Conservation (phyloP, 192 early-diverging fungal species). For the Entomortierella lignicola region DNA sequence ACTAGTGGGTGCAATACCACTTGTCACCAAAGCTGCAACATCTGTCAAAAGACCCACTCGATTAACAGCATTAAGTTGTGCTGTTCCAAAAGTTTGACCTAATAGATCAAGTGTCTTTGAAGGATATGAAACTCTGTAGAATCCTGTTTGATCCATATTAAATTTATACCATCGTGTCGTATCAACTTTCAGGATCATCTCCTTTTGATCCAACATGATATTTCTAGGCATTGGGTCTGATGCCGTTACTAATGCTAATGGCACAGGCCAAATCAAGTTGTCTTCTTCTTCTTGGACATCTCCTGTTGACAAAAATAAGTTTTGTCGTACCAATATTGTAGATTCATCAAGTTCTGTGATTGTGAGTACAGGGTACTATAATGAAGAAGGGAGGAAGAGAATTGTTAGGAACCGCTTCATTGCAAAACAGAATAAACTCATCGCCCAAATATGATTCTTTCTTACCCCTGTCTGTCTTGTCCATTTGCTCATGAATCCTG, state of each 20-base stretch:
- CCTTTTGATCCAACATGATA: slow-evolving; percentile 63
- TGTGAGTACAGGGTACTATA: slow-evolving; percentile 45
- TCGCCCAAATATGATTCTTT: neutral
- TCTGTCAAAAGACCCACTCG: slow-evolving; percentile 87
- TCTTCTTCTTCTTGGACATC: slow-evolving; percentile 85
- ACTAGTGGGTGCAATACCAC: slow-evolving; percentile 82
- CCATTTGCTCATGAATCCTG: slow-evolving; percentile 80
- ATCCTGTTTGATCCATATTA: slow-evolving; percentile 82
- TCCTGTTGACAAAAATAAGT: slow-evolving; percentile 87
- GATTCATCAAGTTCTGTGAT: slow-evolving; percentile 42
- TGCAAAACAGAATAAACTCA: neutral
- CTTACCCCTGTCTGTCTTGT: slow-evolving; percentile 83
- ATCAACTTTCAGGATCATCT: slow-evolving; percentile 62
- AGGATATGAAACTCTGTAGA: slow-evolving; percentile 91
- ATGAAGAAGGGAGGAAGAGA: neutral
- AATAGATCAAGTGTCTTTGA: slow-evolving; percentile 61
- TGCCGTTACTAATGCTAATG: slow-evolving; percentile 59
- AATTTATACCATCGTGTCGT: slow-evolving; percentile 81
- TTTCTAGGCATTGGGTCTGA: slow-evolving; percentile 63
- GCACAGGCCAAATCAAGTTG: slow-evolving; percentile 78
- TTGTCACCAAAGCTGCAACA: slow-evolving; percentile 77
- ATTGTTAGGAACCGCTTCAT: slow-evolving; percentile 37
- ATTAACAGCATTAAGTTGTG: slow-evolving; percentile 67
- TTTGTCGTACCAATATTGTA: slow-evolving; percentile 72
- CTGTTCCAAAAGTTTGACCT: slow-evolving; percentile 64